Evolutionary conservation across 352 stramenopile species (phyloP).

Genomic region (Thalassiosira exigua): DNA sequence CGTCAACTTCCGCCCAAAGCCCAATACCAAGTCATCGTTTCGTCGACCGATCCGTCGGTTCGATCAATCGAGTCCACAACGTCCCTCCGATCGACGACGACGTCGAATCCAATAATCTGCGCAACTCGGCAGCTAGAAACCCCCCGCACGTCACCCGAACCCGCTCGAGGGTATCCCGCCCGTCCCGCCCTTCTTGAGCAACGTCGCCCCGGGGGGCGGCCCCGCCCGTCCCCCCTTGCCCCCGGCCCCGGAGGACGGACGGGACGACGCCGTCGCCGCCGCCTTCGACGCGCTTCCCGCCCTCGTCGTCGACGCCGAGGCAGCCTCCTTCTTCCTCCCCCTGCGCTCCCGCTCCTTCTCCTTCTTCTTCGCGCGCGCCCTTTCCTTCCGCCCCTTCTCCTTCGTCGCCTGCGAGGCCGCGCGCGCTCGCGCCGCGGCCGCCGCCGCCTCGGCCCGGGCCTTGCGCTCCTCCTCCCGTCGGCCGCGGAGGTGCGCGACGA

Average conservation of each 20-base stretch:
- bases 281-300: not conserved
- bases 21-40: too few relatives aligned
- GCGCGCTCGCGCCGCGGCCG: conserved; percentile 29
- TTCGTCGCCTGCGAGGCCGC: conserved; percentile 8
- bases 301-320: not conserved
- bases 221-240: conserved; percentile 1
- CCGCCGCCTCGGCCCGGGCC: conserved; percentile 31
- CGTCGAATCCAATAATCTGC: too few relatives aligned
- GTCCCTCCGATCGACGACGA: too few relatives aligned
- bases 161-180: conserved; percentile 13
- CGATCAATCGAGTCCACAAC: too few relatives aligned
- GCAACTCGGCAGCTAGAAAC: too few relatives aligned
- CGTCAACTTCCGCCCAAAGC: too few relatives aligned
- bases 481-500: conserved; percentile 44
- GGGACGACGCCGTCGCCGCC: too few relatives aligned
- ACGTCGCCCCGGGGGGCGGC: conserved; percentile 21
- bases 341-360: conserved; percentile 23
- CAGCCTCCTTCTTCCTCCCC: conserved; percentile 20
- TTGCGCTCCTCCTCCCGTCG: conserved; percentile 42
- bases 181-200: conserved; percentile 39
- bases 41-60: too few relatives aligned
- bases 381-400: conserved; percentile 37
- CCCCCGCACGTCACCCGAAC: conserved; percentile 32
- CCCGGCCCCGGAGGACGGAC: conserved; percentile 7
- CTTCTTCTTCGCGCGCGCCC: conserved; percentile 25